These are phyloP conservation scores for Chlamydomonas sphaeroides DNA, from an alignment of 139 green algal genomes.

Conservation along the genomic window DNA sequence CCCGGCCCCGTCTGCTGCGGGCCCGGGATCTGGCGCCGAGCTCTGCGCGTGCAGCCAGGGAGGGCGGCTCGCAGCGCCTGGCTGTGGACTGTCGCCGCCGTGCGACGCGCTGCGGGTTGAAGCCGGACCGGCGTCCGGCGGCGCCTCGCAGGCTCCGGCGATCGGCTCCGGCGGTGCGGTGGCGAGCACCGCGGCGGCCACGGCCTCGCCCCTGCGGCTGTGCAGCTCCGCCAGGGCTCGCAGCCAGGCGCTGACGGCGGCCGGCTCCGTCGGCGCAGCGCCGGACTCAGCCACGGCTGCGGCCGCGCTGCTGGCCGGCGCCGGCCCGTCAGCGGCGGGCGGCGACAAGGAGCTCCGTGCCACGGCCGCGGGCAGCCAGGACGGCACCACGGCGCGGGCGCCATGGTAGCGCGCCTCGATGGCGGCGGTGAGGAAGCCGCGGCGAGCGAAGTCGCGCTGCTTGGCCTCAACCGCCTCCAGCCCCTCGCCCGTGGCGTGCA, in stretches of 20 bases:
- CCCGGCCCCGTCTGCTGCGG: no score
- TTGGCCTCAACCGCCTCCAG: conserved; percentile 45
- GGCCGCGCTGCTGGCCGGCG: not conserved
- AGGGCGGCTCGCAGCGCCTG: no score
- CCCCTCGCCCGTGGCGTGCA: conserved; percentile 61
- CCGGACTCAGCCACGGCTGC: not conserved
- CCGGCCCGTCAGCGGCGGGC: not conserved
- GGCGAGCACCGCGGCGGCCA: not conserved
- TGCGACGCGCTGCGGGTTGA: no score
- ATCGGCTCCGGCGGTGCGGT: no score
- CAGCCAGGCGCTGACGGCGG: conserved; percentile 4
- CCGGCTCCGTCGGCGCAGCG: no score
- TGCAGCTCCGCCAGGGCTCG: conserved; percentile 7
- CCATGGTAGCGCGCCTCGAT: conserved; percentile 76
- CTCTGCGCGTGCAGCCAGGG: not conserved
- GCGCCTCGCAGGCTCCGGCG: no score
- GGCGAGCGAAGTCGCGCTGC: conserved; percentile 52
- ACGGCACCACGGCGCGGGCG: conserved; percentile 16
- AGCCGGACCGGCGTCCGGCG: no score
- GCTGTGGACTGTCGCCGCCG: no score
- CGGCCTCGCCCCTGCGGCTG: not conserved
- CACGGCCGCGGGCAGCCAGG: not conserved
- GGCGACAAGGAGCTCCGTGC: no score
- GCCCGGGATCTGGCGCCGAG: not conserved
- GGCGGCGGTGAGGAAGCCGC: conserved; percentile 63